These are phyloP conservation scores for Microdochium bolleyi DNA, from an alignment of 2,329 filamentous ascomycete genomes.

Conservation along the genomic window DNA sequence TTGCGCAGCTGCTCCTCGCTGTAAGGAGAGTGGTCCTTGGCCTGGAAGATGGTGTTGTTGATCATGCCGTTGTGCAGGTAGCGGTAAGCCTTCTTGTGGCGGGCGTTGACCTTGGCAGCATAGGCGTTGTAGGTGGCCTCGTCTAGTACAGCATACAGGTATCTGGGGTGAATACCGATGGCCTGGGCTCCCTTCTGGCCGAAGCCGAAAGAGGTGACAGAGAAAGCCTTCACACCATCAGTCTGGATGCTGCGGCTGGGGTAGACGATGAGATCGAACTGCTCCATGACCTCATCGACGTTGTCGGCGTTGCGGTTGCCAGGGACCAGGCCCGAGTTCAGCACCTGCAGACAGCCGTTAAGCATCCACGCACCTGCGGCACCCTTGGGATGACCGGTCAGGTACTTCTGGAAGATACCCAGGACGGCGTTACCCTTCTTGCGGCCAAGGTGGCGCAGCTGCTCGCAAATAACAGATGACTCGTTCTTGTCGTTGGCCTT, in stretches of 20 bases:
- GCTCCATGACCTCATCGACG: slow-evolving; percentile 90
- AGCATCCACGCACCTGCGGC: slow-evolving; percentile 99
- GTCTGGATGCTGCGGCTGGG: slow-evolving; percentile 93
- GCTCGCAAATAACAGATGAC: slow-evolving; percentile 93
- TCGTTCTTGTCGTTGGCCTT: slow-evolving; percentile 99
- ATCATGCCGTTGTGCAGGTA: slow-evolving; percentile 98
- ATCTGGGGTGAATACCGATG: slow-evolving; percentile 94
- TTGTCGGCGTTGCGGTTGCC: slow-evolving; percentile 99
- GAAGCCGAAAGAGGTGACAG: slow-evolving; percentile 97
- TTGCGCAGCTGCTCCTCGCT: slow-evolving; percentile 76
- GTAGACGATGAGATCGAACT: slow-evolving; percentile 97
- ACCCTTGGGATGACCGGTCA: slow-evolving; percentile 98
- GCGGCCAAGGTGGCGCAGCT: slow-evolving; percentile 88
- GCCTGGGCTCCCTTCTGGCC: slow-evolving; percentile 98
- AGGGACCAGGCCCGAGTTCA: slow-evolving; percentile 88
- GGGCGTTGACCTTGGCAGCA: slow-evolving; percentile 77
- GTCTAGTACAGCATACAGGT: slow-evolving; percentile 91
- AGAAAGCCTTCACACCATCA: slow-evolving; percentile 97
- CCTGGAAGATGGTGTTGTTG: slow-evolving; percentile 96
- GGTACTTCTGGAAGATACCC: slow-evolving; percentile 98
- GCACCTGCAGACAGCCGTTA: slow-evolving; percentile 93
- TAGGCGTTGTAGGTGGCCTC: slow-evolving; percentile 75
- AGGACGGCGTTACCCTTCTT: slow-evolving; percentile 93
- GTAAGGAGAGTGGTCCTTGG: slow-evolving; percentile 88
- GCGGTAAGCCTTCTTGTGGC: slow-evolving; percentile 97